These are phyloP conservation scores for Lachnellula occidentalis DNA, from an alignment of 2,329 filamentous ascomycete genomes.

Conservation along the genomic window DNA sequence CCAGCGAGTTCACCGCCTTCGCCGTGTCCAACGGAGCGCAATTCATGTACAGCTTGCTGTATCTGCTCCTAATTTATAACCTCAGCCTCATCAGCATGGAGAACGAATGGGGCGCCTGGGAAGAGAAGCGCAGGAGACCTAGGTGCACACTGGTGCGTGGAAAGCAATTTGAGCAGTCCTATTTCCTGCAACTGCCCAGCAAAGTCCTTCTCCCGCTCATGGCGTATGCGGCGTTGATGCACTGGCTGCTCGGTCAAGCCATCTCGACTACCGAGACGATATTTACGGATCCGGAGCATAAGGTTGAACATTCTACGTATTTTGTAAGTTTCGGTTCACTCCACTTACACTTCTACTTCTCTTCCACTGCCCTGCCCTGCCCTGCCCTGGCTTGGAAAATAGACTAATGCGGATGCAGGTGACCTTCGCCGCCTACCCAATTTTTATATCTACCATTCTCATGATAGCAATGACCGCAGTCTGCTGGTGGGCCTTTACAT, in stretches of 20 bases:
- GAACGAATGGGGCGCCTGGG: conserved; percentile 19
- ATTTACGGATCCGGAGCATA: conserved; percentile 11
- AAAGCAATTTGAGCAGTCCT: conserved; percentile 15
- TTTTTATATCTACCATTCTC: conserved; percentile 16
- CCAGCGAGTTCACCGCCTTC: conserved; percentile 15
- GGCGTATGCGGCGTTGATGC: conserved; percentile 17
- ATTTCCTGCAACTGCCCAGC: conserved; percentile 18
- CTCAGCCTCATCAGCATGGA: conserved; percentile 22
- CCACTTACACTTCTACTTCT: neutral
- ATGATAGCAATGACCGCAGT: conserved; percentile 17
- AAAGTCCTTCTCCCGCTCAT: conserved; percentile 15
- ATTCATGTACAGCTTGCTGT: conserved; percentile 17
- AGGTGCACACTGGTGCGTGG: conserved; percentile 16
- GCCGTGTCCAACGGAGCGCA: conserved; percentile 20
- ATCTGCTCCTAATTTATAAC: conserved; percentile 19
- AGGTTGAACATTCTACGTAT: conserved; percentile 15
- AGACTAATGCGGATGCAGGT: conserved; percentile 3
- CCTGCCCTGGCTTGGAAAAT: neutral
- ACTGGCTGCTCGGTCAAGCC: conserved; percentile 20
- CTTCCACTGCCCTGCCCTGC: neutral
- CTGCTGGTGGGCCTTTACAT: conserved; percentile 22
- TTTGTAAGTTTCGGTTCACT: conserved; percentile 2
- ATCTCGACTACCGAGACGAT: conserved; percentile 16
- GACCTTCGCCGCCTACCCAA: conserved; percentile 17
- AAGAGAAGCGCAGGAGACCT: conserved; percentile 9